These are phyloP conservation scores for Scedosporium boydii DNA, from an alignment of 2,329 filamentous ascomycete species.

Conservation along the genomic window DNA sequence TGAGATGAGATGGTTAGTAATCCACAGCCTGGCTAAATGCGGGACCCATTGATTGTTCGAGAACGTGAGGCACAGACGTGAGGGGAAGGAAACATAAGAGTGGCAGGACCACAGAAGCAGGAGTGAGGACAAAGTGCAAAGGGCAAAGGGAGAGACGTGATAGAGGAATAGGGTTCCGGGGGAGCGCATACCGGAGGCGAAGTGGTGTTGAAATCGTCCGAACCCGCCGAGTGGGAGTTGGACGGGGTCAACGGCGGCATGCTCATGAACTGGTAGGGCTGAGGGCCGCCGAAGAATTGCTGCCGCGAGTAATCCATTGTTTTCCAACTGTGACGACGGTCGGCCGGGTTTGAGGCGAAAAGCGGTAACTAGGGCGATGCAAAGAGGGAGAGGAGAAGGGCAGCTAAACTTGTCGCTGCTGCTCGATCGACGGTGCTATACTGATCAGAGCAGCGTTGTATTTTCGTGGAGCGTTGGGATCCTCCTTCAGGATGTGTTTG, in stretches of 20 bases:
- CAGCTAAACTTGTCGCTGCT: neutral
- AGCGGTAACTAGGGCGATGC: neutral
- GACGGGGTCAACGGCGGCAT: slow-evolving; percentile 46
- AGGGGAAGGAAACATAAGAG: neutral
- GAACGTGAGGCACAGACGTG: neutral
- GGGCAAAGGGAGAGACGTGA: slow-evolving; percentile 15
- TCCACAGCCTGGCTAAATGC: neutral
- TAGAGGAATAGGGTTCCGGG: slow-evolving; percentile 7
- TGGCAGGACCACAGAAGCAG: slow-evolving; percentile 7
- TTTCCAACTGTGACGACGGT: neutral
- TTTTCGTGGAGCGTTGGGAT: too few relatives aligned
- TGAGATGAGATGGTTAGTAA: neutral
- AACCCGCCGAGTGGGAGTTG: slow-evolving; percentile 42
- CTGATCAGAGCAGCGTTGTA: too few relatives aligned
- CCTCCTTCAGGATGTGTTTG: too few relatives aligned
- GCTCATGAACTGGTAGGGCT: slow-evolving; percentile 44
- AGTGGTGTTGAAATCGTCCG: slow-evolving; percentile 44
- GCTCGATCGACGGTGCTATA: too few relatives aligned
- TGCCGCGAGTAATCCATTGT: slow-evolving; percentile 44
- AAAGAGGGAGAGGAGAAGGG: neutral
- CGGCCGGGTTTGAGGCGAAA: neutral
- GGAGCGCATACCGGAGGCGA: slow-evolving; percentile 42
- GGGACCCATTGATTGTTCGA: too few relatives aligned
- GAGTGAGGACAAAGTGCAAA: slow-evolving; percentile 13
- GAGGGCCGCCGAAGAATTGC: slow-evolving; percentile 34